Conservation (phyloP, 176 grass and related monocot species). For the Ensete ventricosum region DNA sequence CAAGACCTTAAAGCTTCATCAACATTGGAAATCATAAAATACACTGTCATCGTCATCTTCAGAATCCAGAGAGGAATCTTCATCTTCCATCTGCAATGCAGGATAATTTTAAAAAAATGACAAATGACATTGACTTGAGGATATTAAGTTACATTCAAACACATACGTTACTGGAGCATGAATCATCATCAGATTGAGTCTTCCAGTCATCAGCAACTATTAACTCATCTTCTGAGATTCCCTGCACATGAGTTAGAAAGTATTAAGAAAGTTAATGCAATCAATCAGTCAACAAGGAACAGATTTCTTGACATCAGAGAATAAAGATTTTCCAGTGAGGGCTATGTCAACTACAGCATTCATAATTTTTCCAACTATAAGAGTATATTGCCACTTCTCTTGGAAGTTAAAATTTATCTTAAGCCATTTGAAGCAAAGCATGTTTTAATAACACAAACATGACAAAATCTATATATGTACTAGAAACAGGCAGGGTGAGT, state of each 20-base stretch:
- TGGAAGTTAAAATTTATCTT: background rate
- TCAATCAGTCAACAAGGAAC: background rate
- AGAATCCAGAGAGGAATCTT: constrained; percentile 53
- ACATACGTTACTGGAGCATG: constrained; percentile 29
- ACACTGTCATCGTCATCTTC: constrained; percentile 25
- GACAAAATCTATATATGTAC: too few species aligned
- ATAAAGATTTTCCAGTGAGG: background rate
- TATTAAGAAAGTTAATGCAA: constrained; percentile 1
- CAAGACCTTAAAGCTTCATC: background rate
- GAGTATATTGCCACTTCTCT: background rate
- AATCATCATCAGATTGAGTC: background rate
- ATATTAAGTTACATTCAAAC: background rate
- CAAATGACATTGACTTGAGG: background rate
- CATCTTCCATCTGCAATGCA: constrained; percentile 21
- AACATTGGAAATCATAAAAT: constrained; percentile 16
- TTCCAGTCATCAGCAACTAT: constrained; percentile 2
- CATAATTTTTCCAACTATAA: background rate
- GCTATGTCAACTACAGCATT: background rate
- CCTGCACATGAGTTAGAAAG: constrained; percentile 36
- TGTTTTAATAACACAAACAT: background rate
- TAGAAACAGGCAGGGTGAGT: too few species aligned
- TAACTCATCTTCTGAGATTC: constrained; percentile 49
- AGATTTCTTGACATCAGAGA: background rate
- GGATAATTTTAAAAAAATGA: background rate
- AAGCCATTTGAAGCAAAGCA: background rate